Base-by-base conservation (phyloP, 495 filamentous ascomycete genomes). In the Penicillium bialowiezense region DNA sequence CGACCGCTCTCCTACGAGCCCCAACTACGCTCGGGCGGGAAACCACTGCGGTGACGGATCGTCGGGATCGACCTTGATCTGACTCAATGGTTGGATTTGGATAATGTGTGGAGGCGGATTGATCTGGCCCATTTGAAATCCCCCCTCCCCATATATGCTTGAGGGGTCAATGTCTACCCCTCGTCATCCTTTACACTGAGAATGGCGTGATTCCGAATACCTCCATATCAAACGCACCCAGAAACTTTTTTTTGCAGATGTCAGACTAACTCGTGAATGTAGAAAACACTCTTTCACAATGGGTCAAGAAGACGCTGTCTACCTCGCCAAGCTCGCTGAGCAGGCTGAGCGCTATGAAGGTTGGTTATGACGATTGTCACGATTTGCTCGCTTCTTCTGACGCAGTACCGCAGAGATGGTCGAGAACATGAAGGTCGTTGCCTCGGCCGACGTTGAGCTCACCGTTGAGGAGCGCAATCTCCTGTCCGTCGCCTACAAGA, bases 321-420 rank as follows among this genome's bases (percentile, higher is more conserved):
- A 97, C 76, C 87, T 98, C 63, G 93, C 93, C 76, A 97, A 97
- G 90, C 87, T 98, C 68, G 95, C 95, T 69, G 93, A 98, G 87
- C 93, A 98, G 84, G 93, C 93, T 72, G 93, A 98, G 83, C 95
- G 93, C 73, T 98, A 98, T 76, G 93, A 98, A 78, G 93, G 93
- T 97, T 78, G 65, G 89, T 84, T 37, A 23, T 41, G 20, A 23
- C 23, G 18, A 18, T 35, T 34, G 20, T 31, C 13, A 3, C 13
- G 7, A 10, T 13, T 33, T 37, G 15, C 20, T 23, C 31, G 34
- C 12, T 29, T 17, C 41, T 41, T 49, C 58, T 72, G 48, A 73
- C 63, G 19, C 50, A 29, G 31, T 29, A 35, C 38, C 39, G 13
- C 76, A 98, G 93, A 98, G 74, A 98, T 98, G 93, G 93, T 98